A percentile compares a stretch with the other conserved stretches of the same genome.
phyloP scores from a whole-genome alignment of 2,329 filamentous ascomycete species.

The Dactylellina parvicollis region DNA sequence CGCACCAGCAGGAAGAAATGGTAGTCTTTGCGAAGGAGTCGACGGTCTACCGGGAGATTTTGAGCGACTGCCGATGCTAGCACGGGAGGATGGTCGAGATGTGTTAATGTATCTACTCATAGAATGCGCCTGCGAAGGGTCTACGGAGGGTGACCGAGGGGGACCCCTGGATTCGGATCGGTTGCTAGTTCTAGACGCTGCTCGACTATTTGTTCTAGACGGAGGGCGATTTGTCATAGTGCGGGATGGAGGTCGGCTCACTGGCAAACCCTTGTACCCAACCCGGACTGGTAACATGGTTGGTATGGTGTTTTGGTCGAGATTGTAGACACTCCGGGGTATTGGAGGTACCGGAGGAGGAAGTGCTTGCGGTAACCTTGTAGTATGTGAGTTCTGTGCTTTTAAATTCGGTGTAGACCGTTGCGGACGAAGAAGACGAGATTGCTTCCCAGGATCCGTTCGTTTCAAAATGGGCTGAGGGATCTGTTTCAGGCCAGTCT shows the following conservation, averaged over 20 bases:
- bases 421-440: constrained; percentile 46
- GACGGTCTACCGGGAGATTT: constrained; percentile 77
- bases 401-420: constrained; percentile 48
- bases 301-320: constrained; percentile 63
- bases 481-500: constrained; percentile 21
- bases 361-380: constrained; percentile 54
- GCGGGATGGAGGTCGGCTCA: constrained; percentile 71
- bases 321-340: constrained; percentile 47
- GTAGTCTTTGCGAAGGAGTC: constrained; percentile 67
- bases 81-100: constrained; percentile 55
- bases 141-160: constrained; percentile 34
- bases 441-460: constrained; percentile 33
- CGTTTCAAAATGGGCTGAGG: constrained; percentile 39
- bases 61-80: constrained; percentile 64
- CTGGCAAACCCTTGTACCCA: constrained; percentile 60
- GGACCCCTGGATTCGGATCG: constrained; percentile 44
- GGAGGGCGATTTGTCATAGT: constrained; percentile 58
- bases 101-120: constrained; percentile 41
- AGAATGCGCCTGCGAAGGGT: constrained; percentile 32
- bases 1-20: constrained; percentile 81
- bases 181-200: constrained; percentile 58
- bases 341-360: constrained; percentile 57
- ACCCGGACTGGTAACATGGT: constrained; percentile 64
- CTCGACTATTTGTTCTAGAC: constrained; percentile 61
- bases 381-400: constrained; percentile 32